Conservation (phyloP, 352 stramenopile species). For the Phytophthora hibernalis region DNA sequence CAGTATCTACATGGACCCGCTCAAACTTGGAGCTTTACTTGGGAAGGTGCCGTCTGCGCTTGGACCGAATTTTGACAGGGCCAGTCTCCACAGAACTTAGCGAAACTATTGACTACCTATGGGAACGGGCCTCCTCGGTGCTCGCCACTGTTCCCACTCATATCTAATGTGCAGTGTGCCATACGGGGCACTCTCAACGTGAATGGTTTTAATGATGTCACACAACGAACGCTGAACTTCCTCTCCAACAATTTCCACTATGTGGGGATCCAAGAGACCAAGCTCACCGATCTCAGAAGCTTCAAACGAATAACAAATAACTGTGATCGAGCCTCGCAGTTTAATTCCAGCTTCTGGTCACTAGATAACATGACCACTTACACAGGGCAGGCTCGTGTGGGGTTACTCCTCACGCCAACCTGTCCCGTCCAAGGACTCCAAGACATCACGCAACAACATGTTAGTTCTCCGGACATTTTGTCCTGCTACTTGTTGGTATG, state of each 20-base stretch:
- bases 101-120: neutral
- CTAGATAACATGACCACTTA: constrained; percentile 18
- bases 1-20: neutral
- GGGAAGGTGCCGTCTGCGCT: neutral
- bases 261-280: constrained; percentile 11
- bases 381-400: constrained; percentile 7
- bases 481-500: constrained; percentile 14
- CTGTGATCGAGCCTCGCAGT: constrained; percentile 6
- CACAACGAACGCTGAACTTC: neutral
- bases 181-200: neutral
- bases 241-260: neutral
- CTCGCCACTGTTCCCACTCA: neutral
- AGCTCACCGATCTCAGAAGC: neutral
- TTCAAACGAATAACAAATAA: constrained; percentile 22
- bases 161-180: neutral
- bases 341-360: constrained; percentile 25
- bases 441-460: neutral
- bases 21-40: neutral
- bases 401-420: constrained; percentile 5
- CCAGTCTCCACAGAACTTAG: neutral
- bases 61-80: neutral
- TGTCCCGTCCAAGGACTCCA: neutral
- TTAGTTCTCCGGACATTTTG: neutral
- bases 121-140: neutral
- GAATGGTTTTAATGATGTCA: neutral